phyloP scores from a whole-genome alignment of 495 filamentous ascomycete genomes.

The Tetracladium setigerum region DNA sequence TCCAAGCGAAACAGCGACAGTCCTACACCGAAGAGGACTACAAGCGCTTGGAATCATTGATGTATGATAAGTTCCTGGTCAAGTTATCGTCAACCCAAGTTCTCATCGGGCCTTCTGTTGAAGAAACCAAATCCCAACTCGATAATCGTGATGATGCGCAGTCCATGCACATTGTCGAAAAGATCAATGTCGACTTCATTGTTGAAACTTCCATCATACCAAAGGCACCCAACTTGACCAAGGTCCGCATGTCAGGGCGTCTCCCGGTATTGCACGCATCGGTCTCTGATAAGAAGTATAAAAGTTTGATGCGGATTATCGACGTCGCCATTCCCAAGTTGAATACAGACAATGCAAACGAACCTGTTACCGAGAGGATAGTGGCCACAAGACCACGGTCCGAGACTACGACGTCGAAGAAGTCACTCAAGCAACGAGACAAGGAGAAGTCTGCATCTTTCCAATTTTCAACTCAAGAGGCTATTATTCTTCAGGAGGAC shows the following conservation, averaged over 20 bases:
- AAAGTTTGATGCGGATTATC: slow-evolving; percentile 89
- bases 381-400: slow-evolving; percentile 12
- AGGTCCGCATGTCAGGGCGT: slow-evolving; percentile 83
- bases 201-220: slow-evolving; percentile 90
- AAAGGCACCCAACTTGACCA: slow-evolving; percentile 88
- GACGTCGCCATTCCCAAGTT: slow-evolving; percentile 91
- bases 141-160: slow-evolving; percentile 57
- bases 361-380: not conserved
- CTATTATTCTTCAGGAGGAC: slow-evolving; percentile 67
- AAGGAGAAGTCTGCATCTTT: slow-evolving; percentile 45
- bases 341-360: slow-evolving; percentile 35
- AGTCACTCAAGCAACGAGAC: slow-evolving; percentile 7
- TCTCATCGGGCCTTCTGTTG: slow-evolving; percentile 88
- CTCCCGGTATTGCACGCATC: slow-evolving; percentile 87
- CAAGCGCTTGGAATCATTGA: slow-evolving; percentile 74
- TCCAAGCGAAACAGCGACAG: slow-evolving; percentile 85
- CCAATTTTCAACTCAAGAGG: slow-evolving; percentile 58
- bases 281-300: slow-evolving; percentile 92
- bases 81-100: slow-evolving; percentile 92
- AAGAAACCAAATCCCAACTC: slow-evolving; percentile 82
- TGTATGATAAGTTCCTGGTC: slow-evolving; percentile 93
- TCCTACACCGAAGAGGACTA: slow-evolving; percentile 85
- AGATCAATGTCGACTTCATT: slow-evolving; percentile 93
- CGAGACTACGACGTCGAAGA: slow-evolving; percentile 12
- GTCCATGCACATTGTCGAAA: slow-evolving; percentile 85